A percentile compares a stretch with the other conserved stretches of the same genome.
Evolutionary conservation across 768 basidiomycete species (phyloP).

Genomic region (Dacryopinax spathularia): DNA sequence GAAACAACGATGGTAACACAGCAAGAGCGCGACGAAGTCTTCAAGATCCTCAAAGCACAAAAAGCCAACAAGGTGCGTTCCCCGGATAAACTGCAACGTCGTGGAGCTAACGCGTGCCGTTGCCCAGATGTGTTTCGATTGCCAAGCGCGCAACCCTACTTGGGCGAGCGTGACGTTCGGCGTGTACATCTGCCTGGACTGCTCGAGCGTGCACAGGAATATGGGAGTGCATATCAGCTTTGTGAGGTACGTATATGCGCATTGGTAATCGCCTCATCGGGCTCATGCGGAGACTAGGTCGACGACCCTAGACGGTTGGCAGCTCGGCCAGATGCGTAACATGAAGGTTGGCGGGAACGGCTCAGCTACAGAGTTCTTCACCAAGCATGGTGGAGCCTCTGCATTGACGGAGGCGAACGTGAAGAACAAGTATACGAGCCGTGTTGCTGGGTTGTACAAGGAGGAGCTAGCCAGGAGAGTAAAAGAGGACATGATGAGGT

Average conservation of each 20-base stretch:
- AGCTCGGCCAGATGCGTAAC: slow-evolving; percentile 71
- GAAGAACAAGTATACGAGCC: slow-evolving; percentile 80
- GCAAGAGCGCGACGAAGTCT: slow-evolving; percentile 74
- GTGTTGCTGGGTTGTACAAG: slow-evolving; percentile 76
- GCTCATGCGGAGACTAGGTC: slow-evolving; percentile 39
- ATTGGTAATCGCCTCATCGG: neutral
- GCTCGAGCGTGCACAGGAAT: slow-evolving; percentile 87
- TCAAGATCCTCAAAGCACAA: slow-evolving; percentile 64
- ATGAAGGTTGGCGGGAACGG: slow-evolving; percentile 96
- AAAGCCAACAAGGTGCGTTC: slow-evolving; percentile 69
- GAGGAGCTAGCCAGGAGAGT: slow-evolving; percentile 75
- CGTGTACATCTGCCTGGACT: slow-evolving; percentile 94
- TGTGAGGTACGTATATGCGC: slow-evolving; percentile 55
- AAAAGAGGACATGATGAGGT: slow-evolving; percentile 60
- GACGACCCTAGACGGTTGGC: slow-evolving; percentile 93
- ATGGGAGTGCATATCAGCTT: slow-evolving; percentile 98
- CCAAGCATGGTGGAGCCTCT: slow-evolving; percentile 63
- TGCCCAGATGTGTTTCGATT: slow-evolving; percentile 77
- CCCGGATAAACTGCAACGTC: slow-evolving; percentile 12
- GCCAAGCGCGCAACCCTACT: slow-evolving; percentile 87
- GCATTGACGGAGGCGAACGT: slow-evolving; percentile 59
- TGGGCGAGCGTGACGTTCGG: slow-evolving; percentile 96
- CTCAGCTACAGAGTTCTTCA: slow-evolving; percentile 76
- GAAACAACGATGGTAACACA: slow-evolving; percentile 38
- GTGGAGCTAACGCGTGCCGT: slow-evolving; percentile 4